Base-by-base conservation (phyloP, 2,329 filamentous ascomycete genomes). In the Phyllosticta ampelicida region DNA sequence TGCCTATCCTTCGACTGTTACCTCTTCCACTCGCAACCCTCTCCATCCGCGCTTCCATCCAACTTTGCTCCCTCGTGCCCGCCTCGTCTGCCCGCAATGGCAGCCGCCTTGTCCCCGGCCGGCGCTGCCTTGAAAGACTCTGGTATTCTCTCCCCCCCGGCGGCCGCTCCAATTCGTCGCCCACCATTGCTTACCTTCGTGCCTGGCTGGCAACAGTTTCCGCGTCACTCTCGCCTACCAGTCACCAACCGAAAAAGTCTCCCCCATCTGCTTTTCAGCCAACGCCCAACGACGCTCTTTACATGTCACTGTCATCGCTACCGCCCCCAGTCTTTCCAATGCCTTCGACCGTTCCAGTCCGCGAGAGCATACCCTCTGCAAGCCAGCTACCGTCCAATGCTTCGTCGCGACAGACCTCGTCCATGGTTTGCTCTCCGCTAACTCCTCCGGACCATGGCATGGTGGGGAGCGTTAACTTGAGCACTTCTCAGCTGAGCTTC, bases 241-340 rank as follows among this genome's bases (percentile, higher is more conserved):
- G 16, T 48, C 51, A 44, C 26, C 36, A 50, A 23, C 28, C 16
- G 13, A 54, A 26, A 29, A 54, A 53, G 18, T 59, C 57, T 20
- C 57, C 57, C 48, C 57, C 57, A 6, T 30, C 48, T 19, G 57
- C 57, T 48, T 59, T 59, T 29, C 53, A 55, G 48, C 57, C 49
- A 8, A 55, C 57, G 6, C 49, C 53, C 19, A 59, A 59, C 57
- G 57, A 59, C 57, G 57, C 57, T n/a, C 57, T 59, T 20, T 55
- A 49, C 30, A 28, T 53, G 23, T 51, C 57, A 9, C 48, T 55
- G 29, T 52, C 49, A 11, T 29, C 26, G 9, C 53, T 59, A 21
- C 57, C 57, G 48, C 57, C 53, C 29, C 53, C 52, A 29, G 28
- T 55, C 19, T n/a, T 59, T 10, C 48, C 52, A 8, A 49, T 55